Percentiles rank a stretch among this genome's conserved stretches.
Conservation (phyloP, 164 flowering plant genomes). For the Warburgia ugandensis region DNA sequence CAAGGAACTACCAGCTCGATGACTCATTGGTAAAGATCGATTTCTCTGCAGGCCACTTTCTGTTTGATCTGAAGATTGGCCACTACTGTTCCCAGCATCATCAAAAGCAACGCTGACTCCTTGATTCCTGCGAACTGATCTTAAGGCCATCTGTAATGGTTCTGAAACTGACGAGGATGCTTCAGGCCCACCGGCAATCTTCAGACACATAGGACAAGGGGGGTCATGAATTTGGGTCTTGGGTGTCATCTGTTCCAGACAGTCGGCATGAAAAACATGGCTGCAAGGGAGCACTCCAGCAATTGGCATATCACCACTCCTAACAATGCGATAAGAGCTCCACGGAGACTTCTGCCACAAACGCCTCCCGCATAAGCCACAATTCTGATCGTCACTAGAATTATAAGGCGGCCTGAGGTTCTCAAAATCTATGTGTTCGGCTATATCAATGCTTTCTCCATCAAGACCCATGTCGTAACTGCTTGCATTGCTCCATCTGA, state of each 20-base stretch:
- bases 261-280: constrained; percentile 51
- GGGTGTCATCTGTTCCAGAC: constrained; percentile 42
- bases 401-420: constrained; percentile 14
- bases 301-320: constrained; percentile 39
- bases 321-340: constrained; percentile 36
- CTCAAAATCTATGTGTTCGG: constrained; percentile 20
- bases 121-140: constrained; percentile 22
- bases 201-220: constrained; percentile 43
- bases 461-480: constrained; percentile 38
- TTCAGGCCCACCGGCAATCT: constrained; percentile 13
- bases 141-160: constrained; percentile 30
- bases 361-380: constrained; percentile 36
- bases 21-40: constrained; percentile 10
- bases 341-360: constrained; percentile 41
- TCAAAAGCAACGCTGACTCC: constrained; percentile 18
- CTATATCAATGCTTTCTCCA: constrained; percentile 27
- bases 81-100: constrained; percentile 3
- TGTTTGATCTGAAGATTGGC: constrained; percentile 9
- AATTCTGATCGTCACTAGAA: constrained; percentile 22
- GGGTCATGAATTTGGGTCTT: constrained; percentile 37
- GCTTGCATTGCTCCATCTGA: constrained; percentile 45
- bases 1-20: constrained; percentile 13
- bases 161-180: constrained; percentile 25
- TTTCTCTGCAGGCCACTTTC: constrained; percentile 18
- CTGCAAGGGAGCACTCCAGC: constrained; percentile 43